A percentile compares a stretch with the other conserved stretches of the same genome.
Conservation (phyloP, 345 rosid genomes). For the Lepidium didymum region DNA sequence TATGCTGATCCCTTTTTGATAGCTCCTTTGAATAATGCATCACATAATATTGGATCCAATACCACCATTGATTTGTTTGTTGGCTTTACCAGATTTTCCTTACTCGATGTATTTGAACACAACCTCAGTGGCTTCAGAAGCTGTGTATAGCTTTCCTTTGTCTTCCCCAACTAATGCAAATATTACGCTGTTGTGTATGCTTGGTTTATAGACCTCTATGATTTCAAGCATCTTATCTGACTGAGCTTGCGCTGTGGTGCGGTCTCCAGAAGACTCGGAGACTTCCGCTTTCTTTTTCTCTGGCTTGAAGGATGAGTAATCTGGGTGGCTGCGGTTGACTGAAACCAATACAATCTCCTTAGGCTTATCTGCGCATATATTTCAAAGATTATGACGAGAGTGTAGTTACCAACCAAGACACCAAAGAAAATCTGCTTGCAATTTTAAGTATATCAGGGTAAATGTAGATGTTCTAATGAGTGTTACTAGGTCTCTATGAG, state of each 20-base stretch:
- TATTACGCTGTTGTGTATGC: conserved; percentile 71
- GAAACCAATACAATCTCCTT: conserved; percentile 66
- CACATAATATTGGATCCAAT: conserved; percentile 75
- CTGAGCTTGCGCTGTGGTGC: conserved; percentile 28
- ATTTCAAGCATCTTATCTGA: conserved; percentile 61
- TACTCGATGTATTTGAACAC: conserved; percentile 72
- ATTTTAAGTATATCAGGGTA: neutral
- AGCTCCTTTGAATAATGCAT: conserved; percentile 87
- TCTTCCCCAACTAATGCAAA: conserved; percentile 81
- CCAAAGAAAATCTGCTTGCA: neutral
- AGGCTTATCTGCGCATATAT: conserved; percentile 47
- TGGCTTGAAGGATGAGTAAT: conserved; percentile 70
- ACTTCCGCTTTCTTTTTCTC: conserved; percentile 60
- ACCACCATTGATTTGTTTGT: conserved; percentile 59
- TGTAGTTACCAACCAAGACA: neutral
- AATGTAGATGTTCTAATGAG: neutral
- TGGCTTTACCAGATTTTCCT: conserved; percentile 72
- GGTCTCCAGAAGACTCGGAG: conserved; percentile 38
- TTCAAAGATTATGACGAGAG: neutral
- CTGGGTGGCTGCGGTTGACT: conserved; percentile 59
- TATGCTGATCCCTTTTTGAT: conserved; percentile 85
- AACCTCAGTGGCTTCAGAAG: conserved; percentile 78
- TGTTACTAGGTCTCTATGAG: neutral
- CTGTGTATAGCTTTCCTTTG: conserved; percentile 55
- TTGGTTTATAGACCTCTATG: conserved; percentile 78